Evolutionary conservation across 2,329 filamentous ascomycete genomes (phyloP), one percentile per base, ranked within the genome.

Genomic region (Anisogramma anomala): DNA sequence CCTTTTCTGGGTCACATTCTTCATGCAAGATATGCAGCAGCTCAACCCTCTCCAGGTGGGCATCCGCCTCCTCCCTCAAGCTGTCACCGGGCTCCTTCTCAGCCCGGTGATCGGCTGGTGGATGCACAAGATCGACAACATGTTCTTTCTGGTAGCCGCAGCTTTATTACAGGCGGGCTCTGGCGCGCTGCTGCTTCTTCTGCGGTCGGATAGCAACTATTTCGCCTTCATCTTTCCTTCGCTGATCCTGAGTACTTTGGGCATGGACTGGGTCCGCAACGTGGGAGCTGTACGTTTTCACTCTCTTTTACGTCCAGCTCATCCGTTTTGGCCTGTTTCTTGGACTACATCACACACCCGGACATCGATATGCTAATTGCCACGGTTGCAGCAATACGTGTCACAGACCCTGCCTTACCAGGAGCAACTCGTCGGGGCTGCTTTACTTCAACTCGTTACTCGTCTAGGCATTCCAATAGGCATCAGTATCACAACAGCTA

Each of bases 1-100:
- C 13, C 40, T 58, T 1, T 59, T 58, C 45, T 59, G 58, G 57
- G 49, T 59, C 10, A 55, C 55, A 2, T 52, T 58, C 50, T 60
- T 58, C 48, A 51, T 59, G 51, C 55, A 59, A 40, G 48, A 57
- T 20, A 33, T 58, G 3, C 52, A 56, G 23, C 45, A 49, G 6
- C 49, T 59, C 5, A 48, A 49, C n/a, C 50, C 55, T 14, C 53
- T 60, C 31, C 52, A 57, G 23, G 52, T 59, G 14, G 55, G 55
- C 4, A 48, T 56, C 2, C 50, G 56, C 18, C 43, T 59, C 6
- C 39, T 60, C n/a, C 57, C 58, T 10, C 58, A 60, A 44, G 57
- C 56, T 36, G 46, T 58, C 4, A 37, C 58, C 10, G 57, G 58
- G n/a, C 55, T 57, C 27, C 48, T 59, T 8, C 50, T 58, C 15